Base-by-base conservation (phyloP, 805 yeast species). In the Hanseniaspora hatyaiensis region DNA sequence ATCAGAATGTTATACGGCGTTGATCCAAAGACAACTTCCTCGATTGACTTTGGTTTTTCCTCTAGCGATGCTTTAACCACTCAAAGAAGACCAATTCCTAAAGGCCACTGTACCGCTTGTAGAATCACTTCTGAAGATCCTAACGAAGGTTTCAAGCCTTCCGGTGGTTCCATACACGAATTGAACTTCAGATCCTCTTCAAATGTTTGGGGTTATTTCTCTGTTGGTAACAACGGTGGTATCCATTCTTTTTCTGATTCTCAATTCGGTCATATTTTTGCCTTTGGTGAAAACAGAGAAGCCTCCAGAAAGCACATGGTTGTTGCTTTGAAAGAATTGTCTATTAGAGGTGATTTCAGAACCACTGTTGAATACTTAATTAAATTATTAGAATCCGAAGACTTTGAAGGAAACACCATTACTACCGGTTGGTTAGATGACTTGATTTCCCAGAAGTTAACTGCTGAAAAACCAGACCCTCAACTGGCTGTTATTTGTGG, bases 351-450 rank as follows among this genome's bases (percentile, higher is more conserved):
- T 75, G 98, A 92, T 60, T 92, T 92, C 73, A 78, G 95, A 67
- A 92, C 99, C 26, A 92, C 98, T 13, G 96, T 89, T 54, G 99
- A 92, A 68, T 92, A 92, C 62, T 75, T 92, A 60, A 92, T 94
- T 67, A 89, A 89, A 65, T 74, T 92, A 56, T 73, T 92, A 59
- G 97, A 92, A 69, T 88, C 98, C 20, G 92, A 95, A 48, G 98
- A 83, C 62, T 92, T 92, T 58, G 96, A 87, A 68, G 87, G 82
- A 50, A 94, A 92, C 66, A 89, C 92, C 41, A 89, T 92, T 59
- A 92, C 98, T 51, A 92, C 99, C 50, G 97, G 97, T 49, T 92
- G 99, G 99, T 77, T 92, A 60, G 98, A 92, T 66, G 97, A 89
- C 66, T 76, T 92, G 59, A 92, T 92, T 59, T 72, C 94, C 52